Percentiles rank a stretch among this genome's conserved stretches.
phyloP scores from a whole-genome alignment of 192 early-diverging fungal species.

The Lobosporangium transversale region DNA sequence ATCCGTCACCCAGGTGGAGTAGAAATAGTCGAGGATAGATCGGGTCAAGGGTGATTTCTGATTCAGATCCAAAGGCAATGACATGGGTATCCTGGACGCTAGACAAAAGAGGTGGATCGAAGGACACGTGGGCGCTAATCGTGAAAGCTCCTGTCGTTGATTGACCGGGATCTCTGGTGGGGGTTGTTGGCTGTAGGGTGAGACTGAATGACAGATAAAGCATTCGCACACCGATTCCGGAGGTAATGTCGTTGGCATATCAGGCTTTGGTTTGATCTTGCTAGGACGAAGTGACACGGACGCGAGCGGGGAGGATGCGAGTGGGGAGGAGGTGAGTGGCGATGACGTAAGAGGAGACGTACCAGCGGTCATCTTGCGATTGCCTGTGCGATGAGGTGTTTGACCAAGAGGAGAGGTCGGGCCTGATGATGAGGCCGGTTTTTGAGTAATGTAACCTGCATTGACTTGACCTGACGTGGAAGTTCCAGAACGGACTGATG shows the following conservation, averaged over 20 bases:
- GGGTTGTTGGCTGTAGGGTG: conserved; percentile 37
- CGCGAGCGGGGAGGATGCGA: conserved; percentile 36
- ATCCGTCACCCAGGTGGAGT: conserved; percentile 41
- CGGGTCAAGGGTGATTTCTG: conserved; percentile 47
- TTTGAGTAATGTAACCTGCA: neutral
- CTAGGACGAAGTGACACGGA: conserved; percentile 2
- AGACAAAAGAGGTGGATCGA: conserved; percentile 48
- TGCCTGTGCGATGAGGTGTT: conserved; percentile 13
- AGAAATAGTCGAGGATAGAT: conserved; percentile 47
- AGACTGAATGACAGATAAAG: conserved; percentile 42
- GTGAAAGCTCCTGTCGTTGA: conserved; percentile 34
- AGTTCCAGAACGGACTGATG: conserved; percentile 11
- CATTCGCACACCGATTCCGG: conserved; percentile 47
- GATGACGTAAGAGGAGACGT: conserved; percentile 38
- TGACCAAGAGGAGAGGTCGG: conserved; percentile 7
- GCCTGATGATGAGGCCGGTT: conserved; percentile 10
- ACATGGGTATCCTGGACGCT: conserved; percentile 46
- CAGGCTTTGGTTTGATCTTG: conserved; percentile 39
- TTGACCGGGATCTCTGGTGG: conserved; percentile 35
- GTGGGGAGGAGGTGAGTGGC: conserved; percentile 34
- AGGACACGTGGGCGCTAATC: conserved; percentile 40
- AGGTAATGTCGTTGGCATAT: conserved; percentile 47
- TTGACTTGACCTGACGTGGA: conserved; percentile 26
- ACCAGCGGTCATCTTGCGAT: conserved; percentile 44
- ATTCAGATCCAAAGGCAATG: conserved; percentile 28